Conservation (phyloP, 352 stramenopile genomes). For the Globisporangium cederbergense region DNA sequence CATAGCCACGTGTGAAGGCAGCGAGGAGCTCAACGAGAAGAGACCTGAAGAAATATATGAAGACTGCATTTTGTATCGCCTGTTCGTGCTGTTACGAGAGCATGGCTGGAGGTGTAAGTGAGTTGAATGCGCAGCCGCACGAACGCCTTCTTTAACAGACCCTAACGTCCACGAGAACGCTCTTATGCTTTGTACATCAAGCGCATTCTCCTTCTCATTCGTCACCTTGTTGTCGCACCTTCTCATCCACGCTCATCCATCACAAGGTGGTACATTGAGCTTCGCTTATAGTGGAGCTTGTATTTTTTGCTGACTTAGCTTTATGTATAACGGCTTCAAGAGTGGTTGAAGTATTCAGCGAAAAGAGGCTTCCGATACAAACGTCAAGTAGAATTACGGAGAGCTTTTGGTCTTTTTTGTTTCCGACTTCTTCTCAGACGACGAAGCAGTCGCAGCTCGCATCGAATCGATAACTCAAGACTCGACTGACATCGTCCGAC, state of each 20-base stretch:
- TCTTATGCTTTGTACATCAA: no score
- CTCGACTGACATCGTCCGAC: no score
- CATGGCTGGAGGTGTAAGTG: background rate
- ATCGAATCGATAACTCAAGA: no score
- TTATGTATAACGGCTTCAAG: background rate
- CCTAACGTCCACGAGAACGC: background rate
- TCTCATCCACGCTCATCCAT: conserved; percentile 1
- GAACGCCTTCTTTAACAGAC: background rate
- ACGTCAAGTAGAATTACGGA: background rate
- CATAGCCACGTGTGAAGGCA: background rate
- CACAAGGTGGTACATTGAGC: background rate
- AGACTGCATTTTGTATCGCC: background rate
- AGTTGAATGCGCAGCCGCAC: background rate
- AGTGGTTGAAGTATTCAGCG: background rate
- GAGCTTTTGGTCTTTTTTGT: background rate
- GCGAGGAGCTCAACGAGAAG: background rate
- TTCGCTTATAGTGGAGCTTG: background rate
- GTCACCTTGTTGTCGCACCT: background rate
- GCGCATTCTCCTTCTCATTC: background rate
- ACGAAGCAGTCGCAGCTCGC: no score
- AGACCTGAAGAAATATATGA: conserved; percentile 1
- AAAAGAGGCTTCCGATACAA: background rate
- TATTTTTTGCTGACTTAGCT: background rate
- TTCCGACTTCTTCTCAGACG: no score
- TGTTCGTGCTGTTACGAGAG: background rate